Percentiles rank a stretch among this genome's conserved stretches.
Conservation (phyloP, 805 yeast genomes). For the Saccharomyces kudriavzevii region DNA sequence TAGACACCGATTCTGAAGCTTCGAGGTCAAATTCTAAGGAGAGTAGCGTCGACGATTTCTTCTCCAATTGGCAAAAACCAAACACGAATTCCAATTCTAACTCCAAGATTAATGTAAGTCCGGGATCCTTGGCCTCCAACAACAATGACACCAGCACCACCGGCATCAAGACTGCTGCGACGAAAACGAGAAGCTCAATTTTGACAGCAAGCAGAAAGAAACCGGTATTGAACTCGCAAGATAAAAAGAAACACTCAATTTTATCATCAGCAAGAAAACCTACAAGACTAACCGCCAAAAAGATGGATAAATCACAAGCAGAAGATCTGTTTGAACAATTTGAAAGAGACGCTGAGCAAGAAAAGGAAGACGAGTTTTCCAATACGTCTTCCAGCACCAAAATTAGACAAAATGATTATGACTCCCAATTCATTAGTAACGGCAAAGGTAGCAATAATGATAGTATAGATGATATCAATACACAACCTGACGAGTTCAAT, state of each 20-base stretch:
- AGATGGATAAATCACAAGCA: constrained; percentile 47
- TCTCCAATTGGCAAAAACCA: constrained; percentile 88
- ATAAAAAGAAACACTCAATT: constrained; percentile 37
- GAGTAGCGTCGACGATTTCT: constrained; percentile 71
- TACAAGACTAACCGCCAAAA: constrained; percentile 47
- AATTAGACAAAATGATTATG: constrained; percentile 31
- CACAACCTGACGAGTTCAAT: constrained; percentile 12
- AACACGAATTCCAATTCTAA: constrained; percentile 17
- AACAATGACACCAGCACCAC: background rate
- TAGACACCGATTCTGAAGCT: constrained; percentile 22
- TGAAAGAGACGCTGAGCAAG: constrained; percentile 74
- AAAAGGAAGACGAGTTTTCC: constrained; percentile 51
- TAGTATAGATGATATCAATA: constrained; percentile 5
- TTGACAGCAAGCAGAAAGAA: constrained; percentile 11
- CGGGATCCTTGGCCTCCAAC: constrained; percentile 27
- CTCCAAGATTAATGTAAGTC: constrained; percentile 27
- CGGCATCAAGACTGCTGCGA: constrained; percentile 1
- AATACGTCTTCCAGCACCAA: constrained; percentile 5
- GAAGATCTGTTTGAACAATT: constrained; percentile 46
- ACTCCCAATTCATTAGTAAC: constrained; percentile 5
- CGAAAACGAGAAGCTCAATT: constrained; percentile 11
- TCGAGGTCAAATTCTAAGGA: constrained; percentile 29
- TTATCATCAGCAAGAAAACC: constrained; percentile 52
- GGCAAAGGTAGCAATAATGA: constrained; percentile 1
- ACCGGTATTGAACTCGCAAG: constrained; percentile 13